Evolutionary conservation across 2,329 filamentous ascomycete species (phyloP).

Genomic region (Penicillium thymicola): DNA sequence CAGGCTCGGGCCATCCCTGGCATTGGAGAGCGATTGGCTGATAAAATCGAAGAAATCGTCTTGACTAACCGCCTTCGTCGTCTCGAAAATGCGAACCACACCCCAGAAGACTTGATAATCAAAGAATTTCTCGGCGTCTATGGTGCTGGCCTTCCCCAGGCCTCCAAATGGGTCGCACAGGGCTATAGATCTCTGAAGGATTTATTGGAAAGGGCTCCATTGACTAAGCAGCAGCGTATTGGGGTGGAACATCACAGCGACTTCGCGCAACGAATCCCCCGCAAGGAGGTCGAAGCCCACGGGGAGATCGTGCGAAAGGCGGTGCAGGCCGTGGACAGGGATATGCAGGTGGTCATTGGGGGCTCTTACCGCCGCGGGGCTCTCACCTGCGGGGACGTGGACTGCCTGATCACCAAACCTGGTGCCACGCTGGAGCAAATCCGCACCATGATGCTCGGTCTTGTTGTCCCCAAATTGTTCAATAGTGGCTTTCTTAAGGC

Average conservation of each 20-base stretch:
- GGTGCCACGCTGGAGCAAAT: conserved; percentile 59
- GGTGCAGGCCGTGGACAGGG: conserved; percentile 58
- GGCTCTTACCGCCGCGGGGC: conserved; percentile 85
- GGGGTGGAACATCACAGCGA: conserved; percentile 79
- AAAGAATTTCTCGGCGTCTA: conserved; percentile 75
- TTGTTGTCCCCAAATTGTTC: conserved; percentile 62
- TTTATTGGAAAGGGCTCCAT: conserved; percentile 56
- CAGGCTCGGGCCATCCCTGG: conserved; percentile 66
- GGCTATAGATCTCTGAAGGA: conserved; percentile 75
- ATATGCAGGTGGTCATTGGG: conserved; percentile 68
- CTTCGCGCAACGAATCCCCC: conserved; percentile 73
- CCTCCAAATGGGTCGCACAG: conserved; percentile 70
- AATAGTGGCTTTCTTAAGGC: conserved; percentile 64
- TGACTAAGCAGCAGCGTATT: conserved; percentile 68
- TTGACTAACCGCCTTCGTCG: conserved; percentile 67
- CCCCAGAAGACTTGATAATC: conserved; percentile 64
- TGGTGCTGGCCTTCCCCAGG: conserved; percentile 68
- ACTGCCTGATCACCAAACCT: conserved; percentile 74
- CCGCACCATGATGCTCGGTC: conserved; percentile 58
- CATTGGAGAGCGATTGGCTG: conserved; percentile 70
- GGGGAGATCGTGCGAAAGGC: conserved; percentile 61
- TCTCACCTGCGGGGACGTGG: conserved; percentile 72
- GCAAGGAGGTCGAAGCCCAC: conserved; percentile 69
- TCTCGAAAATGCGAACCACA: conserved; percentile 66
- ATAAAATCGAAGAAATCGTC: conserved; percentile 87